Evolutionary conservation across 768 basidiomycete genomes (phyloP).

Genomic region (Cubamyces lactineus): DNA sequence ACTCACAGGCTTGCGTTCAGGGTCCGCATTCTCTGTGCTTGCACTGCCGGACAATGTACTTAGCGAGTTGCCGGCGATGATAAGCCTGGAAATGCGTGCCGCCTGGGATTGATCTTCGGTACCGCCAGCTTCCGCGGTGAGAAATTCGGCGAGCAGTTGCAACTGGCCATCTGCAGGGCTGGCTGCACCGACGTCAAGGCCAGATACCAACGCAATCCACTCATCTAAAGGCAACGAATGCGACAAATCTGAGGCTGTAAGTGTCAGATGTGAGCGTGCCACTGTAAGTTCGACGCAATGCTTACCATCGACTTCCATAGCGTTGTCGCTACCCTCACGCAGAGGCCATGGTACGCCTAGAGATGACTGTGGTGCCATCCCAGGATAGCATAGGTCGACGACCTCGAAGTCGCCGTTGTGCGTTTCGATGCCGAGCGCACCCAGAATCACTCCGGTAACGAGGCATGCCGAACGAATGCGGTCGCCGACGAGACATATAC

Average conservation of each 20-base stretch:
- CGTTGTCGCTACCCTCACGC: slow-evolving; percentile 33
- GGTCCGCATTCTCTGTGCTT: slow-evolving; percentile 31
- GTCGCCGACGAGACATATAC: slow-evolving; percentile 85
- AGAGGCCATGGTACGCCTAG: slow-evolving; percentile 26
- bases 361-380: slow-evolving; percentile 67
- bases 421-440: slow-evolving; percentile 90
- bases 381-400: slow-evolving; percentile 84
- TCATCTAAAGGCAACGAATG: slow-evolving; percentile 47
- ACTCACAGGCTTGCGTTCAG: slow-evolving; percentile 62
- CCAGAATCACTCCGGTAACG: slow-evolving; percentile 92
- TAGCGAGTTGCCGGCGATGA: slow-evolving; percentile 91
- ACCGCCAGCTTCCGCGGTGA: slow-evolving; percentile 83
- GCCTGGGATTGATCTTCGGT: slow-evolving; percentile 64
- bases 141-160: slow-evolving; percentile 88
- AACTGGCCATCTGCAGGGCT: slow-evolving; percentile 69
- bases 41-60: slow-evolving; percentile 48
- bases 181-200: slow-evolving; percentile 74
- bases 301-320: slow-evolving; percentile 77
- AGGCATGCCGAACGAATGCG: slow-evolving; percentile 60
- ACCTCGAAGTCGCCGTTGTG: slow-evolving; percentile 91
- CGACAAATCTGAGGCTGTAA: neutral
- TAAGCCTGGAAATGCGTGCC: slow-evolving; percentile 77
- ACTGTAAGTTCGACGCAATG: neutral
- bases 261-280: neutral
- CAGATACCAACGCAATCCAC: slow-evolving; percentile 88